Base-by-base conservation (phyloP, 2,329 filamentous ascomycete species). In the Colletotrichum salicis region DNA sequence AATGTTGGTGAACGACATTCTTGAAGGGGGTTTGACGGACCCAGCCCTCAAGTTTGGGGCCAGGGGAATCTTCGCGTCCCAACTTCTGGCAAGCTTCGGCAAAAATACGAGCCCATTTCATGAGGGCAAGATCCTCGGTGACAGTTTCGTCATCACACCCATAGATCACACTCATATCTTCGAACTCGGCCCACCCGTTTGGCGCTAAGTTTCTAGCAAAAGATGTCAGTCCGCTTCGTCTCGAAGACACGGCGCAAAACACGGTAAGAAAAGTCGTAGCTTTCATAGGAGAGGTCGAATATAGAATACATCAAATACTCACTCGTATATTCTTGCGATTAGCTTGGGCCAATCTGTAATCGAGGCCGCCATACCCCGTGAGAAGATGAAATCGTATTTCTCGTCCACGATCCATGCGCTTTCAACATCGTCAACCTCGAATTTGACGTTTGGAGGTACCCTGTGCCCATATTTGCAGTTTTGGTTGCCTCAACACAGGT, bases 301-400 rank as follows among this genome's bases (percentile, higher is more conserved):
- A n/a, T n/a, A n/a, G n/a, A n/a, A n/a, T n/a, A n/a, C n/a, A 29
- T 29, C 5, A 4, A 29, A 29, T 29, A 45, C 41, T 19, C 41
- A 45, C 41, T 77, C 73, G 73, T 76, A 77, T 19, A 76, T 67
- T 15, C 70, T 76, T 19, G 62, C 61, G 31, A 77, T 74, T 1
- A 78, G 67, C 33, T 68, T 74, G 2, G 73, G 74, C 78, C 78
- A 81, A 73, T 83, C 77, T n/a, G 74, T 70, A 55, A 84, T 79
- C 27, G 74, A 76, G 6, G 76, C 79, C 7, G 77, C 65, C 66
- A 84, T 74, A 63, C 77, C 79, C 0, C 83, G 79, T 1, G 78
- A 75, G 62, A 84, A 82, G 62, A 84, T 81, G 57, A 76, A 83
- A 64, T 82, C 79, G 33, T 81, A 81, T 0, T 22, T 67, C 12